Percentiles rank a stretch among this genome's conserved stretches.
These are phyloP conservation scores for Aspergillus quadrilineatus DNA, from an alignment of 2,329 filamentous ascomycete genomes.

Conservation along the genomic window DNA sequence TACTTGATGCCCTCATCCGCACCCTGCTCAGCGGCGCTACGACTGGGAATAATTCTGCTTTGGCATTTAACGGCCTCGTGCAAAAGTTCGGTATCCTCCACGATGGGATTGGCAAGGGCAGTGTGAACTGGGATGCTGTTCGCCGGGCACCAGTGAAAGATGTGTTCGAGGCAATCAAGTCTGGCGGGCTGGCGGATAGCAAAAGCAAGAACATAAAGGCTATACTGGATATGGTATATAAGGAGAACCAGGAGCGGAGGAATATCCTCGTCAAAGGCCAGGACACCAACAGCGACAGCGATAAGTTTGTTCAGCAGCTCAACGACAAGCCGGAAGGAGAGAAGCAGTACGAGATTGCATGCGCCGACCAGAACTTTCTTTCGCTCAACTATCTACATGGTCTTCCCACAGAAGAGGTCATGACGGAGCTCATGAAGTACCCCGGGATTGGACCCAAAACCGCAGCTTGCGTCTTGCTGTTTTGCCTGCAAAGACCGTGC, in stretches of 20 bases:
- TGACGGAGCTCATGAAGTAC: constrained; percentile 57
- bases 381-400: constrained; percentile 63
- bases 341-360: constrained; percentile 58
- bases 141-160: constrained; percentile 58
- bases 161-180: constrained; percentile 67
- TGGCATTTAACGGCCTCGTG: constrained; percentile 66
- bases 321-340: constrained; percentile 45
- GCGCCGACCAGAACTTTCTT: constrained; percentile 59
- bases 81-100: constrained; percentile 62
- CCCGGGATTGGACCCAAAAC: constrained; percentile 67
- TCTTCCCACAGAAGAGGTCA: constrained; percentile 56
- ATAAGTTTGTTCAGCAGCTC: constrained; percentile 16
- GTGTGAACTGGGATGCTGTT: constrained; percentile 73
- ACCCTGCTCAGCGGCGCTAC: constrained; percentile 64
- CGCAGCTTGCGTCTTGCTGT: constrained; percentile 63
- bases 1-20: constrained; percentile 63
- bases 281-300: constrained; percentile 38
- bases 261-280: constrained; percentile 50
- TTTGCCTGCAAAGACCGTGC: constrained; percentile 62
- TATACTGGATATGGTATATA: constrained; percentile 70
- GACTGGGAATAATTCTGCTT: constrained; percentile 60
- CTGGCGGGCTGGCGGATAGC: constrained; percentile 67
- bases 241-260: constrained; percentile 63
- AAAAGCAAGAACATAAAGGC: constrained; percentile 73
- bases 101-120: constrained; percentile 65